These are phyloP conservation scores for Nemania sp. DNA, from an alignment of 2,329 filamentous ascomycete species.

Conservation along the genomic window DNA sequence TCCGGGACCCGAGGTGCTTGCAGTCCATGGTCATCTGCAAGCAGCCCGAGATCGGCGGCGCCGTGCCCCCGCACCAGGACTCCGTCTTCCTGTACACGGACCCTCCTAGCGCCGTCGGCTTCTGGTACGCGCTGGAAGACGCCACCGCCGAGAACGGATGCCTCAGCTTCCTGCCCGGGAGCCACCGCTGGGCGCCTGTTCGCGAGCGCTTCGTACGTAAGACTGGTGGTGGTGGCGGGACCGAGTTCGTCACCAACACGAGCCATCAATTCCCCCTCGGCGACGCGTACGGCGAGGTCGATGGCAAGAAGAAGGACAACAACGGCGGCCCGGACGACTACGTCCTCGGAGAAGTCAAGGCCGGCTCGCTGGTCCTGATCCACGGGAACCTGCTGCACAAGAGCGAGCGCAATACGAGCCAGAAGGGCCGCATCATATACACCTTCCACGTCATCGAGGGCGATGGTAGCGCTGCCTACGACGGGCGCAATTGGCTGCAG, in stretches of 20 bases:
- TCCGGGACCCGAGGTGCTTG: conserved; percentile 73
- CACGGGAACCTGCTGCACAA: conserved; percentile 96
- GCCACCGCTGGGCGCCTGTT: conserved; percentile 72
- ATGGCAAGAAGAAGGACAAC: conserved; percentile 38
- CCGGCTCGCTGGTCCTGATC: conserved; percentile 87
- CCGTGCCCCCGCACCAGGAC: conserved; percentile 90
- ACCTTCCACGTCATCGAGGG: conserved; percentile 97
- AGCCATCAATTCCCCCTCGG: conserved; percentile 65
- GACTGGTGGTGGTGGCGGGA: conserved; percentile 52
- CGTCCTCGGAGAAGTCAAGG: conserved; percentile 83
- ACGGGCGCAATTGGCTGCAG: conserved; percentile 91
- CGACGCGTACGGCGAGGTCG: conserved; percentile 48
- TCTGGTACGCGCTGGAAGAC: conserved; percentile 97
- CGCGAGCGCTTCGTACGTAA: conserved; percentile 73
- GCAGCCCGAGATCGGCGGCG: conserved; percentile 92
- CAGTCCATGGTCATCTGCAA: conserved; percentile 99
- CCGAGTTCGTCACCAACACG: conserved; percentile 71
- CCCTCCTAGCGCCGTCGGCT: conserved; percentile 86
- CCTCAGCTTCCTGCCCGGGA: conserved; percentile 81
- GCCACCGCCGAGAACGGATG: conserved; percentile 86
- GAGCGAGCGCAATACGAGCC: conserved; percentile 88
- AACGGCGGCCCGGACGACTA: conserved; percentile 50
- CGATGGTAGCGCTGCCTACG: conserved; percentile 71
- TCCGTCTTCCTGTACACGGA: conserved; percentile 90
- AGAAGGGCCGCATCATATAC: conserved; percentile 89